Evolutionary conservation across 2,329 filamentous ascomycete species (phyloP).

Genomic region (Cladosporium sp.): DNA sequence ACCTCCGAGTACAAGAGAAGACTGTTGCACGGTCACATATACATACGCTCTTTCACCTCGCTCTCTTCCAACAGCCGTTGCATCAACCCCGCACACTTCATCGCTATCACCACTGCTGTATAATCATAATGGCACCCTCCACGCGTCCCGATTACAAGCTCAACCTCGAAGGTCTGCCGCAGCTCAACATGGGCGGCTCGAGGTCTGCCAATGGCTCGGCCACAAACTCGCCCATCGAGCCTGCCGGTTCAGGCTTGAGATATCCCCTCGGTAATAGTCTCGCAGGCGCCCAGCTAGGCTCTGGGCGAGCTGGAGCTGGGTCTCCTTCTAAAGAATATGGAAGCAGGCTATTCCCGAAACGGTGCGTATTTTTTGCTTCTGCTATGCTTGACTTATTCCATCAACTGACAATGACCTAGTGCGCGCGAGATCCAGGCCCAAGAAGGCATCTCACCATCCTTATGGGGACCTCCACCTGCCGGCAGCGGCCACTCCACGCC

Average conservation of each 20-base stretch:
- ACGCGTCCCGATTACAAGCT: slow-evolving; percentile 80
- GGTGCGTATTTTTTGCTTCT: slow-evolving; percentile 60
- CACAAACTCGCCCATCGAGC: slow-evolving; percentile 78
- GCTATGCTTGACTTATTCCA: background rate
- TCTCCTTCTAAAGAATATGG: slow-evolving; percentile 94
- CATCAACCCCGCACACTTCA: background rate
- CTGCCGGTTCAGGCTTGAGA: slow-evolving; percentile 63
- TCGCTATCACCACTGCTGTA: slow-evolving; percentile 11
- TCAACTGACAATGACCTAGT: slow-evolving; percentile 49
- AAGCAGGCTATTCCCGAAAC: slow-evolving; percentile 83
- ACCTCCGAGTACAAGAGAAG: slow-evolving; percentile 17
- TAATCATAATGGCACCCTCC: slow-evolving; percentile 78
- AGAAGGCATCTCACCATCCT: slow-evolving; percentile 73
- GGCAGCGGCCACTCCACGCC: slow-evolving; percentile 96
- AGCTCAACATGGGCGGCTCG: slow-evolving; percentile 64
- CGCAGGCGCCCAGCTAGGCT: slow-evolving; percentile 52
- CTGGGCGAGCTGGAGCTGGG: slow-evolving; percentile 77
- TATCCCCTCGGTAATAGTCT: slow-evolving; percentile 71
- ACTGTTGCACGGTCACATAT: slow-evolving; percentile 19
- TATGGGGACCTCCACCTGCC: slow-evolving; percentile 92
- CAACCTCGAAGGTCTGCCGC: slow-evolving; percentile 77
- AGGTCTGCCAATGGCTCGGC: slow-evolving; percentile 78
- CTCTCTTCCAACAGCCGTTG: background rate
- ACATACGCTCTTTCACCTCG: slow-evolving; percentile 20
- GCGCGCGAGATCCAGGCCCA: slow-evolving; percentile 96